Percentiles rank a stretch among this genome's conserved stretches.
Evolutionary conservation across 2,329 filamentous ascomycete genomes (phyloP).

Genomic region (Epicoccum nigrum): DNA sequence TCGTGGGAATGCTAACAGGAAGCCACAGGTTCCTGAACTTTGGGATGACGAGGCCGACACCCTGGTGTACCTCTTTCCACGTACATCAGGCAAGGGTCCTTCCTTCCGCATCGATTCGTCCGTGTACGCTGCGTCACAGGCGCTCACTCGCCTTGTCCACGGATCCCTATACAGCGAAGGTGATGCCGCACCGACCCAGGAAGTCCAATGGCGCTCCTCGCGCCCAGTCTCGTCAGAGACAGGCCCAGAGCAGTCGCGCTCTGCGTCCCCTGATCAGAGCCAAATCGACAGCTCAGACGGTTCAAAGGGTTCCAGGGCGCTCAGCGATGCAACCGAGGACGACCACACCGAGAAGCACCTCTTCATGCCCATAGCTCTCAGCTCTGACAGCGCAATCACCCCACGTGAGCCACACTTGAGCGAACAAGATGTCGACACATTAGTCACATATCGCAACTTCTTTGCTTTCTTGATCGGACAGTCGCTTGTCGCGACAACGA

Average conservation of each 20-base stretch:
- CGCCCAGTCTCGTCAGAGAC: constrained; percentile 30
- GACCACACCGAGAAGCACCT: constrained; percentile 58
- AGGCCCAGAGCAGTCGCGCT: constrained; percentile 38
- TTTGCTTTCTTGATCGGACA: constrained; percentile 69
- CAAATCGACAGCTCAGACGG: constrained; percentile 49
- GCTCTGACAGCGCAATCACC: constrained; percentile 54
- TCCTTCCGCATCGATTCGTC: constrained; percentile 68
- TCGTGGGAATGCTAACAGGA: constrained; percentile 20
- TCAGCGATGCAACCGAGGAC: constrained; percentile 57
- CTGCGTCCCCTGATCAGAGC: constrained; percentile 41
- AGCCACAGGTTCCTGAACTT: constrained; percentile 60
- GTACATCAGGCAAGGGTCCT: constrained; percentile 60
- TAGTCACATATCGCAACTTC: constrained; percentile 66
- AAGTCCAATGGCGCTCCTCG: constrained; percentile 29
- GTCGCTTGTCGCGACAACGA: constrained; percentile 64
- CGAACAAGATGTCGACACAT: constrained; percentile 60
- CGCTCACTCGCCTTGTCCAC: constrained; percentile 62
- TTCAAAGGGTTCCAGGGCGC: constrained; percentile 56
- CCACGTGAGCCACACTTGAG: constrained; percentile 40
- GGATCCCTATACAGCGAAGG: constrained; percentile 57
- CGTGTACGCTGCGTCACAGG: constrained; percentile 62
- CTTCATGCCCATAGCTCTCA: constrained; percentile 64
- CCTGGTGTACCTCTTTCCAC: constrained; percentile 66
- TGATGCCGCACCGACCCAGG: constrained; percentile 20
- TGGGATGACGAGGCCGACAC: constrained; percentile 70